Base-by-base conservation (phyloP, 495 filamentous ascomycete species). In the Durotheca rogersii region DNA sequence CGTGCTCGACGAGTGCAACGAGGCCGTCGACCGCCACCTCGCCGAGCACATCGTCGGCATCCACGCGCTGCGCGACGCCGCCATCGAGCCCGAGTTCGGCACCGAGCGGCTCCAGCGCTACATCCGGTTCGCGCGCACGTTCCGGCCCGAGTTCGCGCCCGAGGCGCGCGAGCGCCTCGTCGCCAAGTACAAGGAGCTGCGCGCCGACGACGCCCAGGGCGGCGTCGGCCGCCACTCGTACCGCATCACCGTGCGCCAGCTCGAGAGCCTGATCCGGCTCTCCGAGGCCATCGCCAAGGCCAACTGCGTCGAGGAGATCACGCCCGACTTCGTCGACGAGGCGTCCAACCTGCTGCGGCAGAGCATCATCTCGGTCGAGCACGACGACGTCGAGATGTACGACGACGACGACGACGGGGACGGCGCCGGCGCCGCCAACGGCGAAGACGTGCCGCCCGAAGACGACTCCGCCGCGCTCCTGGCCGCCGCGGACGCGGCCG, bases 61-160 rank as follows among this genome's bases (percentile, higher is more conserved):
- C 50, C 93, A 99, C 71, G 89, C 88, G 60, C 81, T 91, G 39
- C 86, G 91, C 42, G 93, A 99, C 60, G 87, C 84, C 32, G 91
- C 91, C 23, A 85, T 99, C 31, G 74, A 85, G 59, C 93, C 93
- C 0, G 90, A 96, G 64, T 90, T 96, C 67, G 92, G 85, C 60
- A 99, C 93, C 36, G 93, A 97, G 72, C 92, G 96, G 65, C 73
- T 99, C 25, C 93, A 97, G 69, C 84, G 93, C 34, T 99, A 97
- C 67, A 96, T 99, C 65, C 89, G 92, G 6, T 97, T 96, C 63
- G 94, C 94, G 0, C 77, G 88, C 1, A 96, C 93, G 0, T 97
- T 96, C 81, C 85, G 87, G 40, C 93, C 93, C 11, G 87, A 93
- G 47, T 96, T 99, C 72, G 88, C 84, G 0, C 81, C 85, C 7